Evolutionary conservation across 2,329 filamentous ascomycete species (phyloP), one percentile per base, ranked within the genome.

Genomic region (Microcyclosporella mali): DNA sequence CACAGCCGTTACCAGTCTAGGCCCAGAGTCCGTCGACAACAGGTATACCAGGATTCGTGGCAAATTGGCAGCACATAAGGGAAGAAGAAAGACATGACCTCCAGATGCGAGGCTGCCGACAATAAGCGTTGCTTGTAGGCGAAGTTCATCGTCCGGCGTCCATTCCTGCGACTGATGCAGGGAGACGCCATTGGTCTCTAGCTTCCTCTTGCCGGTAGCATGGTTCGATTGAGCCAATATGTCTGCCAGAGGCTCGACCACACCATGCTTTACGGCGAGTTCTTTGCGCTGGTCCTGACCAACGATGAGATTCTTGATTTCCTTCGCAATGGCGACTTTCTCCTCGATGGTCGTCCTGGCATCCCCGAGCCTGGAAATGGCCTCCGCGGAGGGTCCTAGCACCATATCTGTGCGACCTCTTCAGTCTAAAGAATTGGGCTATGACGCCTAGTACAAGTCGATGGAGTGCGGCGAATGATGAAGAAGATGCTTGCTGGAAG

Each of bases 271-370:
- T 31, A 95, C 74, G 72, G 83, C 89, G 43, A 79, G 67, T 66
- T 90, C 84, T 67, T 98, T 98, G 63, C 83, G 82, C 64, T 90
- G 82, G 27, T 84, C 76, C 65, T 97, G 88, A 17, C 92, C 92
- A 47, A 95, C 81, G 36, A 94, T 77, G 50, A 92, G 85, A 65
- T 95, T 92, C 70, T 95, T 97, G 21, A 98, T 70, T 32, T 74
- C 72, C 52, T 82, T 79, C 3, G 45, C 47, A 33, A 95, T 73
- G 37, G 81, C 77, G 18, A 72, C 69, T 31, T 71, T 59, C 47
- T 70, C 69, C n/a, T 64, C 60, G 37, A 64, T 29, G 6, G 52
- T 21, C 6, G 47, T 39, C 16, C 47, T 41, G 33, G 52, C 36
- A 43, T 56, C 50, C 37, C n/a, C 47, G 35, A 45, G 19, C 1